A percentile compares a stretch with the other conserved stretches of the same genome.
Evolutionary conservation across 192 early-diverging fungal genomes (phyloP).

Genomic region (Coemansia sp.): DNA sequence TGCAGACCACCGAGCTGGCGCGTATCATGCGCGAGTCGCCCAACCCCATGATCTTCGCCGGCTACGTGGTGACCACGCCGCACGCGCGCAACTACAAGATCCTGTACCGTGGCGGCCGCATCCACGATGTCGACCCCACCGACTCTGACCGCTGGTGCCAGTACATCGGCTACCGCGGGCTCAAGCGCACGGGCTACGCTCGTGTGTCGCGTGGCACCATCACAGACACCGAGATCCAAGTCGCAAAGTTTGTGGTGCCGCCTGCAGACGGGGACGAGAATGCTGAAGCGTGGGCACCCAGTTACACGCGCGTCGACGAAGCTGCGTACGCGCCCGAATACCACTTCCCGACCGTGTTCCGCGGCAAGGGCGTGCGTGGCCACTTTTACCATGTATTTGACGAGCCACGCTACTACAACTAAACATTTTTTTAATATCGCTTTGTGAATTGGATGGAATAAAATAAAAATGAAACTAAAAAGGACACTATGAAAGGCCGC

Average conservation of each 20-base stretch:
- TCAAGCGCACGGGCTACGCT: slow-evolving; percentile 72
- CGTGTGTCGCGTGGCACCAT: slow-evolving; percentile 76
- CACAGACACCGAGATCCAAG: slow-evolving; percentile 83
- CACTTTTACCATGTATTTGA: slow-evolving; percentile 81
- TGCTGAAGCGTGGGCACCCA: slow-evolving; percentile 56
- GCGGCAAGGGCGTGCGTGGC: slow-evolving; percentile 66
- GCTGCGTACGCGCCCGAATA: slow-evolving; percentile 53
- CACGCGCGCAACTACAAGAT: slow-evolving; percentile 62
- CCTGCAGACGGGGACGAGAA: slow-evolving; percentile 22
- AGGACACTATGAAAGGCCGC: neutral
- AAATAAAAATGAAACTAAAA: neutral
- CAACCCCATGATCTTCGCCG: slow-evolving; percentile 78
- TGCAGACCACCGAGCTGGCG: slow-evolving; percentile 77
- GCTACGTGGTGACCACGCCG: slow-evolving; percentile 79
- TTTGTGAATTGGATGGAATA: too few species aligned
- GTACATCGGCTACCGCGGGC: slow-evolving; percentile 77
- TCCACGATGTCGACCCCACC: slow-evolving; percentile 74
- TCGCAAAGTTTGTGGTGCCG: slow-evolving; percentile 69
- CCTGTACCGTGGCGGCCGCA: slow-evolving; percentile 64
- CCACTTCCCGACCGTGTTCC: slow-evolving; percentile 69
- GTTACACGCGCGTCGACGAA: slow-evolving; percentile 62
- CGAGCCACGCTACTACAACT: slow-evolving; percentile 69
- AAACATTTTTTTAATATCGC: too few species aligned
- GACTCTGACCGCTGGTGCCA: slow-evolving; percentile 84
- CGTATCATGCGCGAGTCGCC: slow-evolving; percentile 72